A percentile compares a stretch with the other conserved stretches of the same genome.
Evolutionary conservation across 129 eudicot genomes (phyloP).

Genomic region (Lonicera japonica): DNA sequence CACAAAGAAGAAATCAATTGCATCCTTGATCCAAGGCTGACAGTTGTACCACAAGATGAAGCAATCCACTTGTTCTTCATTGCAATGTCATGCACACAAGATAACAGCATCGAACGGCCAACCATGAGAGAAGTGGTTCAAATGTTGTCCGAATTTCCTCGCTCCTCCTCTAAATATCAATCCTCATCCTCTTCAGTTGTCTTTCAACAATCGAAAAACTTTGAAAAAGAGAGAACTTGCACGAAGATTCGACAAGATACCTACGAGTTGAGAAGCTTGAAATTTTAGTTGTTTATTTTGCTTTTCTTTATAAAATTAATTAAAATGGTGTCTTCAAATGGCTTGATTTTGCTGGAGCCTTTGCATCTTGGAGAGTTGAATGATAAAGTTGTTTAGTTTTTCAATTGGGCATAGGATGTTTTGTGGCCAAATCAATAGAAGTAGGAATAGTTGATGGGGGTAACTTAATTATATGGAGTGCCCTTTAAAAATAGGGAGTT

Average conservation of each 20-base stretch:
- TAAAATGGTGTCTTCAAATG: slow-evolving; percentile 9
- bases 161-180: slow-evolving; percentile 24
- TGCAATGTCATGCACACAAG: slow-evolving; percentile 49
- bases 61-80: slow-evolving; percentile 48
- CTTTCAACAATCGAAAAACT: slow-evolving; percentile 19
- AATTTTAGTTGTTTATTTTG: slow-evolving; percentile 1
- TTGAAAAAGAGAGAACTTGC: slow-evolving; percentile 23
- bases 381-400: neutral
- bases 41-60: slow-evolving; percentile 30
- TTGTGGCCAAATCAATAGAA: neutral
- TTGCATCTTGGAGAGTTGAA: slow-evolving; percentile 9
- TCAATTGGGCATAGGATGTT: neutral
- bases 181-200: slow-evolving; percentile 35
- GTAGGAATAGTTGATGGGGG: neutral
- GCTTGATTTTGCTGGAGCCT: slow-evolving; percentile 20
- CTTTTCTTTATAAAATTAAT: too few species aligned
- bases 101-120: slow-evolving; percentile 42
- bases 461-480: neutral
- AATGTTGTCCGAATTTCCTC: slow-evolving; percentile 39
- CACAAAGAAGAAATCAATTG: slow-evolving; percentile 21
- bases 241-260: slow-evolving; percentile 33
- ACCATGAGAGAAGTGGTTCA: slow-evolving; percentile 59
- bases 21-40: slow-evolving; percentile 29
- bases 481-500: slow-evolving; percentile 9
- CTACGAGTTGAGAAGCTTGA: slow-evolving; percentile 24